phyloP scores from a whole-genome alignment of 306 rosid species.

The Trifolium pratense region DNA sequence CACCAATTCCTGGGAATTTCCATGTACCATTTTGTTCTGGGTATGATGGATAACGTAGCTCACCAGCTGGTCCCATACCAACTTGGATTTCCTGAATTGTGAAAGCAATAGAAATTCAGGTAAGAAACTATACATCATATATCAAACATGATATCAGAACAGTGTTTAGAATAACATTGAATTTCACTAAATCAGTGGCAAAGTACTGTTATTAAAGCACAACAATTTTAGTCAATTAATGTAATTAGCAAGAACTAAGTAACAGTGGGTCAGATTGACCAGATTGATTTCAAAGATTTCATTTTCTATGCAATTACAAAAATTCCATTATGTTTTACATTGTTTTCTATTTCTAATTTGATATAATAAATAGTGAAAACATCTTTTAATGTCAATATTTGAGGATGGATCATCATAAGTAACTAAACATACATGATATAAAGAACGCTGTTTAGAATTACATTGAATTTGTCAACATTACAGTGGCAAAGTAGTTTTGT shows the following conservation, averaged over 20 bases:
- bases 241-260: too few species aligned
- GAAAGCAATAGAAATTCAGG: slow-evolving; percentile 3
- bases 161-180: neutral
- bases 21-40: slow-evolving; percentile 94
- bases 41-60: slow-evolving; percentile 94
- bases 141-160: neutral
- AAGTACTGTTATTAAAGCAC: neutral
- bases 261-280: too few species aligned
- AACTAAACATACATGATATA: too few species aligned
- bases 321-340: neutral
- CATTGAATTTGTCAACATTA: too few species aligned
- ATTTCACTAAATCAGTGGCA: neutral
- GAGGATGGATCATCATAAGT: too few species aligned
- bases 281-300: neutral
- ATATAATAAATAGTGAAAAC: neutral
- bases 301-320: neutral
- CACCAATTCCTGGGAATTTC: slow-evolving; percentile 95
- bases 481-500: too few species aligned
- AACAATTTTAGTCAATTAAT: neutral
- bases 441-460: too few species aligned
- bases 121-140: neutral
- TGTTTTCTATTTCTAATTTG: neutral
- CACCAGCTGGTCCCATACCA: slow-evolving; percentile 99
- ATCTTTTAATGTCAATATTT: neutral
- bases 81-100: slow-evolving; percentile 90